Evolutionary conservation across 164 flowering plant genomes (phyloP).

Genomic region (Liriodendron chinense): DNA sequence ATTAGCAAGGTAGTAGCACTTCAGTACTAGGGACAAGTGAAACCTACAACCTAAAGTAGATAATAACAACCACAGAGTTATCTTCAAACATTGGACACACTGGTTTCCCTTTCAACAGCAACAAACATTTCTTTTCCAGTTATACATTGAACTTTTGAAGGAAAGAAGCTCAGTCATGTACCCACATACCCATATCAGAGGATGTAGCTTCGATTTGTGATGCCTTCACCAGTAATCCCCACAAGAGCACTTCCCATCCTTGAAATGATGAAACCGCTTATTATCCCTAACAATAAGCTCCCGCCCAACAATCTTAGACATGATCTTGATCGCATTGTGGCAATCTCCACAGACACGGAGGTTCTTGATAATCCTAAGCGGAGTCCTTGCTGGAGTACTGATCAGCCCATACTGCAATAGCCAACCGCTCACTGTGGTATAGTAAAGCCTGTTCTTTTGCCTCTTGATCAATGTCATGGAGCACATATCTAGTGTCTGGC

Average conservation of each 20-base stretch:
- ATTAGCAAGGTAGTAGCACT: not conserved
- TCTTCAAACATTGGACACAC: constrained; percentile 4
- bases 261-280: constrained; percentile 84
- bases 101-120: not conserved
- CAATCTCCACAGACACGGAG: constrained; percentile 85
- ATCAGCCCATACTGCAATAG: constrained; percentile 87
- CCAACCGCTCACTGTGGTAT: constrained; percentile 82
- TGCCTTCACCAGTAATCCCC: constrained; percentile 74
- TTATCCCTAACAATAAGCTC: constrained; percentile 89
- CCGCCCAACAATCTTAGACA: constrained; percentile 83
- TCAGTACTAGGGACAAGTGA: not conserved
- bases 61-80: not conserved
- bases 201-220: not conserved
- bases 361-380: constrained; percentile 82
- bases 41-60: constrained; percentile 1
- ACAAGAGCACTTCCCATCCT: constrained; percentile 86
- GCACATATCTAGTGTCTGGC: constrained; percentile 84
- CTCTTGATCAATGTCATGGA: constrained; percentile 92
- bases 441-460: constrained; percentile 89
- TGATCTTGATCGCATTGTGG: constrained; percentile 89
- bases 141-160: not conserved
- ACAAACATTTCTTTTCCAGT: not conserved
- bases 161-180: constrained; percentile 3
- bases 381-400: constrained; percentile 75
- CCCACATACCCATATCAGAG: constrained; percentile 13